These are phyloP conservation scores for Inga laurina DNA, from an alignment of 306 rosid species.

Conservation along the genomic window DNA sequence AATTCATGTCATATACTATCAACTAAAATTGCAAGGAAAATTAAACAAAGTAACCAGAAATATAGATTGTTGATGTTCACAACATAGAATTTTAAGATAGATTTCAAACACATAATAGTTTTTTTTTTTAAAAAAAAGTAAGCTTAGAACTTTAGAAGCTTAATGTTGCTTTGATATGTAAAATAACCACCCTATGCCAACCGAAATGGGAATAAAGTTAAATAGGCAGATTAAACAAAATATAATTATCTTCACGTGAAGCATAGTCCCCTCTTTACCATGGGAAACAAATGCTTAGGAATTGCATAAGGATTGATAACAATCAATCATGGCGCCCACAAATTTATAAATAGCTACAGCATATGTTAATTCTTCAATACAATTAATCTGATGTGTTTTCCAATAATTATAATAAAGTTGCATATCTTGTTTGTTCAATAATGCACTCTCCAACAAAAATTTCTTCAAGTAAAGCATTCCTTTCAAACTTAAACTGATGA, in stretches of 20 bases:
- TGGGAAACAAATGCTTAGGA: background rate
- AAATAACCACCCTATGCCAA: background rate
- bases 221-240: background rate
- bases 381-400: background rate
- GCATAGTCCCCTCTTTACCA: background rate
- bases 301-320: background rate
- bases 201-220: background rate
- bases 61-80: background rate
- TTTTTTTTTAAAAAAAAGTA: background rate
- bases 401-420: background rate
- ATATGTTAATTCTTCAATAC: background rate
- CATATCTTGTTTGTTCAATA: background rate
- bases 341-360: background rate
- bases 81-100: background rate
- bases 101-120: background rate
- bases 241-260: background rate
- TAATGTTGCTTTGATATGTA: background rate
- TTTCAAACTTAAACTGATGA: background rate
- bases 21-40: slow-evolving; percentile 28
- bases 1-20: slow-evolving; percentile 22
- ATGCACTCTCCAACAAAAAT: background rate
- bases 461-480: background rate
- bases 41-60: slow-evolving; percentile 13
- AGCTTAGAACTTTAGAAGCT: background rate
- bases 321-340: background rate